Conservation (phyloP, 169 alveolate species). For the Fabrea salina region DNA sequence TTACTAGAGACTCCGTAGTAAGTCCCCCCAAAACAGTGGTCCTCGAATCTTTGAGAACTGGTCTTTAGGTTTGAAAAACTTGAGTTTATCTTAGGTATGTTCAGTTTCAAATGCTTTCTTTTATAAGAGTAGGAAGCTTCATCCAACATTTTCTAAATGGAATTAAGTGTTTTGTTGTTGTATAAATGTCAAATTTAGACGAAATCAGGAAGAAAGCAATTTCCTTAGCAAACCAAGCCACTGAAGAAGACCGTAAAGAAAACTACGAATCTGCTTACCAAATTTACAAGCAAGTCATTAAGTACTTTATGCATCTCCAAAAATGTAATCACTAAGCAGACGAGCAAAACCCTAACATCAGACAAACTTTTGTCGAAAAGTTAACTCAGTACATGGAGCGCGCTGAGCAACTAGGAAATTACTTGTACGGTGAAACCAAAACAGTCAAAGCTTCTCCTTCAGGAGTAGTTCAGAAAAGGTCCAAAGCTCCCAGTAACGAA, state of each 20-base stretch:
- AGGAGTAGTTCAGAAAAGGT: neutral
- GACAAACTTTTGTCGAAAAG: neutral
- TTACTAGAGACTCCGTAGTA: too few species aligned
- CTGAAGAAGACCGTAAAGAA: constrained; percentile 37
- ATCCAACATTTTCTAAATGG: too few species aligned
- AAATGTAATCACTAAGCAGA: constrained; percentile 23
- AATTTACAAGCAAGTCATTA: constrained; percentile 37
- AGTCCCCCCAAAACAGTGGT: too few species aligned
- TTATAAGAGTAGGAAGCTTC: too few species aligned
- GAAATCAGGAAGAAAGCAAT: constrained; percentile 23
- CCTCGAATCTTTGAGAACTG: too few species aligned
- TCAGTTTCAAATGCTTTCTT: too few species aligned
- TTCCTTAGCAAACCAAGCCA: constrained; percentile 34
- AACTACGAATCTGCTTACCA: constrained; percentile 42
- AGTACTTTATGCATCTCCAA: constrained; percentile 20
- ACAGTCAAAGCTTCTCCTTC: neutral
- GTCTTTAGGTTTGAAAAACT: too few species aligned
- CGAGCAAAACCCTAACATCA: constrained; percentile 12
- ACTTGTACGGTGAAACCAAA: neutral
- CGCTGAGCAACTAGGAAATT: neutral
- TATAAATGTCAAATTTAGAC: constrained; percentile 16
- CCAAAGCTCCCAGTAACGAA: neutral
- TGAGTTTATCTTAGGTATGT: too few species aligned
- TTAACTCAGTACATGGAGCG: neutral
- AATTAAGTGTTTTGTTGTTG: too few species aligned